A percentile compares a stretch with the other conserved stretches of the same genome.
phyloP scores from a whole-genome alignment of 2,329 filamentous ascomycete genomes.

The Penicillium sp. region DNA sequence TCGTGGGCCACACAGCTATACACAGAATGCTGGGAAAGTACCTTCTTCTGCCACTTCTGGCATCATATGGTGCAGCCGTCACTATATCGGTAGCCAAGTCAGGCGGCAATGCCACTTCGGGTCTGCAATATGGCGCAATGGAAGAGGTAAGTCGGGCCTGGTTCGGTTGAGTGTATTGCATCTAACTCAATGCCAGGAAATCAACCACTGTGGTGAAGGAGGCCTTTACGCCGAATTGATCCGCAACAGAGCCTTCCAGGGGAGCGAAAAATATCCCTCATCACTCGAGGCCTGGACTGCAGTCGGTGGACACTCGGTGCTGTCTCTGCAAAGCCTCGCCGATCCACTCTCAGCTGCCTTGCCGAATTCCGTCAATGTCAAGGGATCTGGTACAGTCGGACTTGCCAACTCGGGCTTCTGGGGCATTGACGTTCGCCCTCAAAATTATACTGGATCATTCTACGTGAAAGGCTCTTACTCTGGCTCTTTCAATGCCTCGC shows the following conservation, averaged over 20 bases:
- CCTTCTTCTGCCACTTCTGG: conserved; percentile 27
- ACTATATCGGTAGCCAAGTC: conserved; percentile 30
- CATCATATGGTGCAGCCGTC: conserved; percentile 25
- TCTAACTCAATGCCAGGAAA: conserved; percentile 20
- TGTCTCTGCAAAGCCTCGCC: conserved; percentile 38
- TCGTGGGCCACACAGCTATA: background rate
- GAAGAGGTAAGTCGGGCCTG: conserved; percentile 24
- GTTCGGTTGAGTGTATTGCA: background rate
- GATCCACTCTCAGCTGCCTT: conserved; percentile 46
- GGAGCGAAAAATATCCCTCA: conserved; percentile 28
- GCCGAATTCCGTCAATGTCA: conserved; percentile 43
- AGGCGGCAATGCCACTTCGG: conserved; percentile 28
- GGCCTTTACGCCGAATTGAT: conserved; percentile 38
- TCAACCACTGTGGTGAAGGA: conserved; percentile 34
- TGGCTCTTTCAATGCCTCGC: conserved; percentile 37
- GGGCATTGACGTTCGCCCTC: conserved; percentile 50
- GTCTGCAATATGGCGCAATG: conserved; percentile 32
- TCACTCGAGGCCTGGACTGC: conserved; percentile 32
- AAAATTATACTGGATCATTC: conserved; percentile 51
- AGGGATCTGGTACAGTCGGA: conserved; percentile 44
- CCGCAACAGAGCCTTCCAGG: conserved; percentile 37
- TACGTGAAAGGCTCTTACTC: conserved; percentile 43
- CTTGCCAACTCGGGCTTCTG: conserved; percentile 51
- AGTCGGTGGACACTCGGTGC: conserved; percentile 26
- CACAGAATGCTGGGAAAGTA: conserved; percentile 21